Evolutionary conservation across 2,329 filamentous ascomycete genomes (phyloP).

Genomic region (Pestalotiopsis fici): DNA sequence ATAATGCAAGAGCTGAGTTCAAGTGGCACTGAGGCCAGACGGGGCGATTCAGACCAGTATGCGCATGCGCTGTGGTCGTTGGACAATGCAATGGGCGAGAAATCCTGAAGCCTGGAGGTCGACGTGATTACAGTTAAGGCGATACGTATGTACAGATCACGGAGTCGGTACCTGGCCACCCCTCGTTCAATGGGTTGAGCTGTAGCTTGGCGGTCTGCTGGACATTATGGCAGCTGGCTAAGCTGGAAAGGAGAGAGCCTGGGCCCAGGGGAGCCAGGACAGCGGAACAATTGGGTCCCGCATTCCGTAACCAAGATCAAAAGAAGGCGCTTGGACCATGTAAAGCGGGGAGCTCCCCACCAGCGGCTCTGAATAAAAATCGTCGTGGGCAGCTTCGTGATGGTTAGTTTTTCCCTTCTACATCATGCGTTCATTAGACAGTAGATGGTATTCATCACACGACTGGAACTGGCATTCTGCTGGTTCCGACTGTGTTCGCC

Average conservation of each 20-base stretch:
- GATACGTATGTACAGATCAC: constrained; percentile 3
- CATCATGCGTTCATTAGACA: constrained; percentile 81
- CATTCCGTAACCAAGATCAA: neutral
- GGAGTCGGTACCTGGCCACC: neutral
- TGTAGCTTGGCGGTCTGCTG: constrained; percentile 5
- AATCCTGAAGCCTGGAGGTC: constrained; percentile 7
- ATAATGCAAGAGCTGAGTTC: constrained; percentile 19
- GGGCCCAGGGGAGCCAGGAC: neutral
- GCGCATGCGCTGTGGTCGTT: constrained; percentile 19
- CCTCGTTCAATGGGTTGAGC: constrained; percentile 1
- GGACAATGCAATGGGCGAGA: constrained; percentile 8
- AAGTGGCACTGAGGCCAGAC: constrained; percentile 31
- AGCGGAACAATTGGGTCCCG: neutral
- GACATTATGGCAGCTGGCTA: neutral
- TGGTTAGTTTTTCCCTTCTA: constrained; percentile 34
- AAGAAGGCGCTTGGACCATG: neutral
- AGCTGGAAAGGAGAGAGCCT: neutral
- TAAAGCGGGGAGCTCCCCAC: neutral
- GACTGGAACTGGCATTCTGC: constrained; percentile 69
- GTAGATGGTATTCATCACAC: constrained; percentile 65
- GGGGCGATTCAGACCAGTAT: constrained; percentile 12
- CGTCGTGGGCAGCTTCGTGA: neutral
- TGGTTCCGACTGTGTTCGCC: constrained; percentile 49
- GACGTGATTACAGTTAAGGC: constrained; percentile 2
- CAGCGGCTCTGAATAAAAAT: neutral